Percentiles rank a stretch among this genome's conserved stretches.
Evolutionary conservation across 768 basidiomycete genomes (phyloP).

Genomic region (Collybiopsis confluens): DNA sequence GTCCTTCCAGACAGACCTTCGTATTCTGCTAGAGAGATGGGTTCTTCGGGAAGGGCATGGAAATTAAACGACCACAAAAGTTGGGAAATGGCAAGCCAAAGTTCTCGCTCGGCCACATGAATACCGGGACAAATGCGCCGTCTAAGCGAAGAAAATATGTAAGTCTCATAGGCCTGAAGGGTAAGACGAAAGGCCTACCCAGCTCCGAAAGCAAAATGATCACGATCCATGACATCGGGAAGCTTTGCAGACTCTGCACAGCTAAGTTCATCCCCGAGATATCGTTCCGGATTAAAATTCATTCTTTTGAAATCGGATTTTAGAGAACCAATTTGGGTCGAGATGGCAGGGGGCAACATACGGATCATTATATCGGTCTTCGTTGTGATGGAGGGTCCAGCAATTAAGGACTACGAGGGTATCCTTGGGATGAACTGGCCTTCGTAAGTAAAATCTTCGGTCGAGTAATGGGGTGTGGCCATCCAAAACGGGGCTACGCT

Average conservation of each 20-base stretch:
- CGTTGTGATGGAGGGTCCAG: conserved; percentile 21
- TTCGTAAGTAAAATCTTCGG: conserved; percentile 26
- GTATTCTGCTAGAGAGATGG: conserved; percentile 29
- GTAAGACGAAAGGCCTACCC: conserved; percentile 20
- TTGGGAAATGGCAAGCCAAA: conserved; percentile 31
- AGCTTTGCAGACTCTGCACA: conserved; percentile 28
- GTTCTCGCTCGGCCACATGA: conserved; percentile 27
- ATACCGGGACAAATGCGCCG: conserved; percentile 29
- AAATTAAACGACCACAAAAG: conserved; percentile 31
- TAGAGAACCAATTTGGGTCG: neutral
- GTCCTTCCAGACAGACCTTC: conserved; percentile 29
- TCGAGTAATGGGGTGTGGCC: conserved; percentile 22
- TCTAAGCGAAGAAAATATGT: conserved; percentile 5
- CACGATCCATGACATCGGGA: conserved; percentile 22
- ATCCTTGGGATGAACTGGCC: conserved; percentile 26
- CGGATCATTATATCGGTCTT: conserved; percentile 27
- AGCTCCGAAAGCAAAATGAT: conserved; percentile 33
- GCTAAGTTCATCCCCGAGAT: conserved; percentile 23
- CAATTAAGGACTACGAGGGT: conserved; percentile 25
- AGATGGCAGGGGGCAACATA: conserved; percentile 8
- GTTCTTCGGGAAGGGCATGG: conserved; percentile 21
- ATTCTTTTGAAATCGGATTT: conserved; percentile 9
- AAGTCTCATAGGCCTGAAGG: neutral
- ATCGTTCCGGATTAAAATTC: conserved; percentile 29
- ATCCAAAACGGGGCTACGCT: conserved; percentile 23